These are phyloP conservation scores for Metschnikowia santaceciliae DNA, from an alignment of 805 yeast genomes.

Conservation along the genomic window DNA sequence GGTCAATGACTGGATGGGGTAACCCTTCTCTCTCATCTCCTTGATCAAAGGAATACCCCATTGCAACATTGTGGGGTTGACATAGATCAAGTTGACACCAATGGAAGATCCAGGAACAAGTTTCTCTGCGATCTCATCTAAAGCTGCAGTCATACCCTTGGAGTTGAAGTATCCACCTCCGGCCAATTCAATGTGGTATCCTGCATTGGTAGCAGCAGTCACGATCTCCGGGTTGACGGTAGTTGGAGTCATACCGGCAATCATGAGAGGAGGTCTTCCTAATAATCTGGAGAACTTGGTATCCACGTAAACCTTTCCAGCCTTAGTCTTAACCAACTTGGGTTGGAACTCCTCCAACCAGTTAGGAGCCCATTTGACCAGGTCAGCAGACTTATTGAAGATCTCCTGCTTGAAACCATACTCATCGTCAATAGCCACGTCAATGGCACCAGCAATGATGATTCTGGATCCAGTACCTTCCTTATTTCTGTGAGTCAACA, in stretches of 20 bases:
- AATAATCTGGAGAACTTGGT: slow-evolving; percentile 89
- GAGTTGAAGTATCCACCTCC: slow-evolving; percentile 98
- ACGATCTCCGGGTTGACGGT: slow-evolving; percentile 94
- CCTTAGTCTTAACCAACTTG: slow-evolving; percentile 65
- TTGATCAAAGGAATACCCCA: slow-evolving; percentile 98
- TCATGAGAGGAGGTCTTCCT: slow-evolving; percentile 94
- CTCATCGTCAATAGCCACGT: slow-evolving; percentile 66
- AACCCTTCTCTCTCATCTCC: slow-evolving; percentile 83
- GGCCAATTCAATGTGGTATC: slow-evolving; percentile 95
- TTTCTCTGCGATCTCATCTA: slow-evolving; percentile 61
- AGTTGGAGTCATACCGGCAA: slow-evolving; percentile 99
- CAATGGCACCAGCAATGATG: slow-evolving; percentile 90
- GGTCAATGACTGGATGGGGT: slow-evolving; percentile 92
- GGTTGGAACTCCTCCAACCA: slow-evolving; percentile 92
- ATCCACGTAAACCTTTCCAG: slow-evolving; percentile 77
- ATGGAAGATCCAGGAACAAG: slow-evolving; percentile 85
- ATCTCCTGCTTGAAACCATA: slow-evolving; percentile 95
- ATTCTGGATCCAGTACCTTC: slow-evolving; percentile 98
- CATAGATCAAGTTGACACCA: slow-evolving; percentile 89
- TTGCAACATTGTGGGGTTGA: slow-evolving; percentile 94
- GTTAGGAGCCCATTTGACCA: slow-evolving; percentile 79
- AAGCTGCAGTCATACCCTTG: slow-evolving; percentile 64
- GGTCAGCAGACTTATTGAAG: slow-evolving; percentile 62
- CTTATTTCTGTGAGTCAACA: slow-evolving; percentile 92
- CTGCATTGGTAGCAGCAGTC: slow-evolving; percentile 90